Evolutionary conservation across 83 land plant genomes (phyloP), one percentile per base, ranked within the genome.

Genomic region (Thuja plicata): DNA sequence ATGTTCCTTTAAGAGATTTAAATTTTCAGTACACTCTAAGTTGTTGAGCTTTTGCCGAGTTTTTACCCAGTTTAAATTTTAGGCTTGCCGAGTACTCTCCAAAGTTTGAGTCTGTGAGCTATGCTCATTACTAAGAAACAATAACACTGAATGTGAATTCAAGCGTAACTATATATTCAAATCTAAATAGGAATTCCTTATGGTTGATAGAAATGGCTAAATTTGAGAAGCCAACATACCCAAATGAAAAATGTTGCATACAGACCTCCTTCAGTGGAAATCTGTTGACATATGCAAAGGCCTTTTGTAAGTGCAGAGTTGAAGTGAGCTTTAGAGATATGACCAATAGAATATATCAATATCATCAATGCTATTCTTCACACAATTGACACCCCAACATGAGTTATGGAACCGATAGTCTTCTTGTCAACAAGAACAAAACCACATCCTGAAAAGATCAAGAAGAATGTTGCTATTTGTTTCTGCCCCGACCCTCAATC

Each of bases 261-360:
- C 66, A 27, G 43, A 94, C 95, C 90, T 94, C 92, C 17, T 88
- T 89, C 94, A 93, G 89, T 27, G 93, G 93, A 57, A 93, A 93
- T 35, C 92, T 80, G 5, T 88, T 38, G 78, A 89, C 84, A 21
- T 90, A 38, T 80, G 96, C 96, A 54, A 92, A 94, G 62, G 96
- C 96, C 52, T n/a, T 94, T 27, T 86, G 95, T 92, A 90, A 94
- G 93, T 78, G 96, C 90, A 43, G 95, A 94, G 70, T 95, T 95
- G 87, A 95, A 89, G 48, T 95, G 96, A 57, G 94, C 96, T 37
- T 95, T 95, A 88, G 95, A 95, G 90, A 95, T 94, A 87, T 94
- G 96, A 70, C 95, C 96, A 70, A 93, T 85, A 81, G 94, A 74
- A 89, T 94, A 94, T 85, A 92, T 89, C 91, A 93, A 89, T 76